A percentile compares a stretch with the other conserved stretches of the same genome.
These are phyloP conservation scores for Nakazawaea pomicola DNA, from an alignment of 805 yeast species.

Conservation along the genomic window DNA sequence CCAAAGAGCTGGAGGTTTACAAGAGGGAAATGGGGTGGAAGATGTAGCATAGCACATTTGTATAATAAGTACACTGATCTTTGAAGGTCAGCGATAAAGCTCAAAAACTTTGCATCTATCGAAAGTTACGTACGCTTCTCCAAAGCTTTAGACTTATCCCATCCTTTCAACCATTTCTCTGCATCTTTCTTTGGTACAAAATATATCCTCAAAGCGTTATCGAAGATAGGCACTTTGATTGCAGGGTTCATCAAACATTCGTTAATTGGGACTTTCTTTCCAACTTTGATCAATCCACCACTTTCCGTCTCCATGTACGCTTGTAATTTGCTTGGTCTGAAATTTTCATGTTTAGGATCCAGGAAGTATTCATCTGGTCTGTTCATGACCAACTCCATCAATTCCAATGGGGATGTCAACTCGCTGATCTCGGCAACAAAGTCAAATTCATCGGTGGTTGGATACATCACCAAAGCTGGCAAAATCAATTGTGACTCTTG, in stretches of 20 bases:
- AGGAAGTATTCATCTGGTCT: slow-evolving; percentile 69
- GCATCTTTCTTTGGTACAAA: slow-evolving; percentile 73
- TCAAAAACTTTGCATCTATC: background rate
- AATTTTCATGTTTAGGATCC: slow-evolving; percentile 55
- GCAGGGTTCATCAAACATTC: slow-evolving; percentile 55
- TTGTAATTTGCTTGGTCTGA: slow-evolving; percentile 54
- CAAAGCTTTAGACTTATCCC: slow-evolving; percentile 61
- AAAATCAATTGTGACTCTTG: slow-evolving; percentile 73
- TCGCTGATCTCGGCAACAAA: slow-evolving; percentile 74
- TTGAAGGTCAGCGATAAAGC: too few relatives aligned
- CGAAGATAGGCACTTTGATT: slow-evolving; percentile 74
- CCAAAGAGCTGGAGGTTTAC: slow-evolving; percentile 42
- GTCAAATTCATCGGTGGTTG: slow-evolving; percentile 81
- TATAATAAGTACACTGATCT: too few relatives aligned
- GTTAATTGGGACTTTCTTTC: slow-evolving; percentile 66
- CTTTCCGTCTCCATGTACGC: slow-evolving; percentile 75
- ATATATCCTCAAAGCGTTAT: slow-evolving; percentile 63
- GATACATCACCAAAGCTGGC: slow-evolving; percentile 79
- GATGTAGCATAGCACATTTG: background rate
- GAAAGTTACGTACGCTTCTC: slow-evolving; percentile 31
- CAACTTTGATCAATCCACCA: slow-evolving; percentile 85
- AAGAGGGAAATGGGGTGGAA: slow-evolving; percentile 40
- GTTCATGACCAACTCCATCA: slow-evolving; percentile 54
- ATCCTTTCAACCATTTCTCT: slow-evolving; percentile 56
- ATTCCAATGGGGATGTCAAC: slow-evolving; percentile 57